Evolutionary conservation across 441 rosid species (phyloP).

Genomic region (Kokia cookei): DNA sequence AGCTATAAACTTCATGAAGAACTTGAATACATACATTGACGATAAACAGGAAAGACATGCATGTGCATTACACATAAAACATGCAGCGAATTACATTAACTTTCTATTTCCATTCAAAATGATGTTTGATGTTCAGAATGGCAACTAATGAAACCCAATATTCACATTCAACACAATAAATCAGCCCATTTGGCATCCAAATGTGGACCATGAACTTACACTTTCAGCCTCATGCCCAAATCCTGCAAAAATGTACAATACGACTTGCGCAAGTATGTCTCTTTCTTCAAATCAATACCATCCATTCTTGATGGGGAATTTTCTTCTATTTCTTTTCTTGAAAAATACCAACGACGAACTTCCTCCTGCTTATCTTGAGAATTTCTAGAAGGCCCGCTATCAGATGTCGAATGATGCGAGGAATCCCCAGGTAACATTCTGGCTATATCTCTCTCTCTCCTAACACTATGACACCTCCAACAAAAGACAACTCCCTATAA

Average conservation of each 20-base stretch:
- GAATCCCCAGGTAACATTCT: constrained; percentile 51
- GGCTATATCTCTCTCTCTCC: constrained; percentile 35
- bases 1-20: not conserved
- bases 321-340: constrained; percentile 78
- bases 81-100: not conserved
- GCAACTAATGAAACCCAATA: not conserved
- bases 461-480: not conserved
- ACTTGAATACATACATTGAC: not conserved
- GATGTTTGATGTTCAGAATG: not conserved
- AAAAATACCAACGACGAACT: constrained; percentile 70
- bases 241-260: constrained; percentile 90
- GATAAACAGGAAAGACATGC: not conserved
- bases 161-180: not conserved
- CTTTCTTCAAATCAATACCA: constrained; percentile 78
- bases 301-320: constrained; percentile 71
- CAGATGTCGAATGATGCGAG: constrained; percentile 38
- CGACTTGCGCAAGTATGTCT: constrained; percentile 74
- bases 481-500: not conserved
- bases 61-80: not conserved
- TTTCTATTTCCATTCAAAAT: not conserved
- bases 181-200: not conserved
- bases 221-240: constrained; percentile 87
- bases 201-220: constrained; percentile 32
- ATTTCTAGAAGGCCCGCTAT: constrained; percentile 31
- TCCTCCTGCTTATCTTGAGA: constrained; percentile 52